Evolutionary conservation across 495 filamentous ascomycete species (phyloP), one percentile per base, ranked within the genome.

Genomic region (Halenospora varia): DNA sequence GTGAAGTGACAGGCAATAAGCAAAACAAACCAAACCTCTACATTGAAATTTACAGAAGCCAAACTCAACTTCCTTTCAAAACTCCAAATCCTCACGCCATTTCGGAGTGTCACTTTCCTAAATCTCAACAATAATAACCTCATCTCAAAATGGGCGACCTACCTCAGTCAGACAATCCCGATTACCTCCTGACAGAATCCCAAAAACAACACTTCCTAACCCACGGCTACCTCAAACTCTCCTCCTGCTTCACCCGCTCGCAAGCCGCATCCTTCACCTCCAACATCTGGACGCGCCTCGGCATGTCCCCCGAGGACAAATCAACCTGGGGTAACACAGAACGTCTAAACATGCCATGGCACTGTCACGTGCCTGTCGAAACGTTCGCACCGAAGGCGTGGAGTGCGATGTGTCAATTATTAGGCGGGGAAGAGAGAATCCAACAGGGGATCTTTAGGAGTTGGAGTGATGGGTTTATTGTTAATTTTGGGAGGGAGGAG

Each of bases 381-480:
- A 70, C 68, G 0, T 84, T 90, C 58, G 80, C 87, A 3, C 86
- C 87, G 0, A 81, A 82, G 53, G 87, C 82, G 13, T 89, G 86
- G 86, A 70, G 74, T 2, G 83, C 84, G 6, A 88, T 90, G 66
- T 84, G 82, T 64, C 82, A 88, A 68, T 78, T 90, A 10, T 80
- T 87, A 60, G 86, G 85, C 49, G 86, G 86, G 55, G 80, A 86
- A 53, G 77, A 82, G 48, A 78, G 81, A 18, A 67, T 89, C 13
- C 64, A 69, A 10, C 41, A 63, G 19, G 72, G 73, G 1, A 55
- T 66, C n/a, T 79, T 75, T 41, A 74, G 74, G 2, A 61, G 69
- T 3, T 90, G 87, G 88, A 77, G 77, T 35, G 88, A 91, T 71
- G 78, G 77, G 13, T 75, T 89, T 25, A 90, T 90, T 56, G 84